Percentiles rank a stretch among this genome's conserved stretches.
Conservation (phyloP, 495 filamentous ascomycete genomes). For the Hamigera avellanea region DNA sequence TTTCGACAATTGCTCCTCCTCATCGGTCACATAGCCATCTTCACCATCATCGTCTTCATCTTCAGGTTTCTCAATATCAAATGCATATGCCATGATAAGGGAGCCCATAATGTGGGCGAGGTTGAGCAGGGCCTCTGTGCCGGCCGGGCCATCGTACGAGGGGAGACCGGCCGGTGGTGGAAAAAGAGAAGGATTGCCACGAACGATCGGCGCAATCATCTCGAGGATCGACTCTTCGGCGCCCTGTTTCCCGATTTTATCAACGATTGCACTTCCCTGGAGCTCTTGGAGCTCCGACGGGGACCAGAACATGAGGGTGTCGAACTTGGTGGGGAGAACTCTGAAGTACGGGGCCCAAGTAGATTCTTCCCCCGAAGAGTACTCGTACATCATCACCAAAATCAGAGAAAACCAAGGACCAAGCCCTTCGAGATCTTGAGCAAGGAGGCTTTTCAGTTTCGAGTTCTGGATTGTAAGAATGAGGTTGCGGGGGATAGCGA, state of each 20-base stretch:
- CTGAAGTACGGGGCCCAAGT: constrained; percentile 71
- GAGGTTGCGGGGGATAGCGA: constrained; percentile 45
- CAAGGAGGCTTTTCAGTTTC: constrained; percentile 29
- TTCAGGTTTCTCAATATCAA: constrained; percentile 59
- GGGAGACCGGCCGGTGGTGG: constrained; percentile 35
- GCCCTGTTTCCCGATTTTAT: constrained; percentile 64
- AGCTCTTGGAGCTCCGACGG: constrained; percentile 56
- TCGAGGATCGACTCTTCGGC: constrained; percentile 59
- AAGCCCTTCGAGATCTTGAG: constrained; percentile 30
- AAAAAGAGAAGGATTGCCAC: constrained; percentile 30
- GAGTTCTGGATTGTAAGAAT: constrained; percentile 45
- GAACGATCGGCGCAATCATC: constrained; percentile 50
- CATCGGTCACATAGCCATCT: constrained; percentile 57
- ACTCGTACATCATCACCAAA: constrained; percentile 71
- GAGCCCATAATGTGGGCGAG: constrained; percentile 73
- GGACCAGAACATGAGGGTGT: constrained; percentile 90
- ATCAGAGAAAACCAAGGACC: constrained; percentile 56
- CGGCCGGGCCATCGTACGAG: constrained; percentile 33
- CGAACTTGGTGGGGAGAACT: constrained; percentile 66
- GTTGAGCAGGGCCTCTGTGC: constrained; percentile 40
- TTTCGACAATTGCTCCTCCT: constrained; percentile 52
- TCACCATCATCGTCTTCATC: constrained; percentile 44
- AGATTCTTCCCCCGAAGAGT: constrained; percentile 46
- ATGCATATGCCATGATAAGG: constrained; percentile 89
- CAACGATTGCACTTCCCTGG: constrained; percentile 62